A percentile compares a stretch with the other conserved stretches of the same genome.
Evolutionary conservation across 257 asterid species (phyloP).

Genomic region (Eustoma russellianum): DNA sequence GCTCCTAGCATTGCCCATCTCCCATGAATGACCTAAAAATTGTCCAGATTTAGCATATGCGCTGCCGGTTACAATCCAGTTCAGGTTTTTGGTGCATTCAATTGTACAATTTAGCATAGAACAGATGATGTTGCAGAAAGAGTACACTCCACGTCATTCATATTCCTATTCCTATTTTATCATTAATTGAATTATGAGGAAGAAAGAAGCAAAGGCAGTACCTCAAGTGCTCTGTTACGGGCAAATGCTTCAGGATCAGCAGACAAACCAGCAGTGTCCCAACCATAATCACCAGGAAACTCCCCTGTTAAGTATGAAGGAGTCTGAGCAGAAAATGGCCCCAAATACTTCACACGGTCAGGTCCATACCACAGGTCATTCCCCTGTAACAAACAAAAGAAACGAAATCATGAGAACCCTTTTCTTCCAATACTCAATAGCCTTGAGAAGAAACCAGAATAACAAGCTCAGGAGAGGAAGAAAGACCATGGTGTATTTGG

Average conservation of each 20-base stretch:
- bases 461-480: not conserved
- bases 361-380: slow-evolving; percentile 83
- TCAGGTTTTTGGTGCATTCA: too few species aligned
- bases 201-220: slow-evolving; percentile 3
- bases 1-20: slow-evolving; percentile 83
- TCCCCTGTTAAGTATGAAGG: slow-evolving; percentile 81
- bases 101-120: too few species aligned
- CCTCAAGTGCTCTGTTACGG: slow-evolving; percentile 78
- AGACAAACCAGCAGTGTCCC: slow-evolving; percentile 87
- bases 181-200: too few species aligned
- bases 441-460: not conserved
- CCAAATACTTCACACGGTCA: slow-evolving; percentile 74
- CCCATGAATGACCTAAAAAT: slow-evolving; percentile 56
- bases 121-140: too few species aligned
- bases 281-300: slow-evolving; percentile 83
- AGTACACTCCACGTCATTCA: too few species aligned
- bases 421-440: too few species aligned
- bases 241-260: slow-evolving; percentile 91
- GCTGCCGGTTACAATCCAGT: not conserved
- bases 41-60: not conserved
- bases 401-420: not conserved
- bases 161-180: too few species aligned
- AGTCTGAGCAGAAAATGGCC: slow-evolving; percentile 87
- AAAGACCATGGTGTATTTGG: slow-evolving; percentile 52
- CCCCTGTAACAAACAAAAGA: slow-evolving; percentile 19